Conservation (phyloP, 768 basidiomycete species). For the Chalciporus chontae region DNA sequence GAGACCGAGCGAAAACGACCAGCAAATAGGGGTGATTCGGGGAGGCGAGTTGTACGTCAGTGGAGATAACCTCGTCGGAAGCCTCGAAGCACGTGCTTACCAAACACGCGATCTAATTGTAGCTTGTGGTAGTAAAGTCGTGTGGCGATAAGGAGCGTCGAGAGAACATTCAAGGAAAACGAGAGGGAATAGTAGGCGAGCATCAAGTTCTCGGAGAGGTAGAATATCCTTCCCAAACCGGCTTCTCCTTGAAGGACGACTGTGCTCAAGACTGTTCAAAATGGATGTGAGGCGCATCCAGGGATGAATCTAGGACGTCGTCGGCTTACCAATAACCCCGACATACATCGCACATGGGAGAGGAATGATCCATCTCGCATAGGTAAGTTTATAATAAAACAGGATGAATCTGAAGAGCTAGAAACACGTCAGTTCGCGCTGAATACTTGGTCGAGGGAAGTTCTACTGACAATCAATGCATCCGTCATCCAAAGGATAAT, state of each 20-base stretch:
- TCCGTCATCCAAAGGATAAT: constrained; percentile 32
- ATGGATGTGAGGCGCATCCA: neutral
- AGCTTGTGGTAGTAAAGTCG: constrained; percentile 26
- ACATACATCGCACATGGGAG: constrained; percentile 22
- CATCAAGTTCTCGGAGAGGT: constrained; percentile 20
- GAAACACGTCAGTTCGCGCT: neutral
- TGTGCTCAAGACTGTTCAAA: constrained; percentile 18
- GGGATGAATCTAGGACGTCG: neutral
- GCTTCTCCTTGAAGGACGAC: constrained; percentile 19
- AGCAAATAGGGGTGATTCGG: neutral
- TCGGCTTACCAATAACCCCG: constrained; percentile 20
- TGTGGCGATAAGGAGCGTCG: constrained; percentile 19
- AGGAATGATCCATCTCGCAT: constrained; percentile 25
- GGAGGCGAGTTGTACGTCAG: neutral
- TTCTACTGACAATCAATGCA: constrained; percentile 22
- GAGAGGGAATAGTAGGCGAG: constrained; percentile 23
- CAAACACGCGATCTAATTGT: constrained; percentile 22
- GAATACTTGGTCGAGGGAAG: neutral
- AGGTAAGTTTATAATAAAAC: constrained; percentile 19
- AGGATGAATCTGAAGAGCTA: constrained; percentile 25
- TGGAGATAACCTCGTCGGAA: neutral
- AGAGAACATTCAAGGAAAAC: constrained; percentile 22
- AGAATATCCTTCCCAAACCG: constrained; percentile 15
- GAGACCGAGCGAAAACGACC: neutral
- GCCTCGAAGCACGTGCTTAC: constrained; percentile 11